Evolutionary conservation across 257 asterid species (phyloP).

Genomic region (Gentiana straminea): DNA sequence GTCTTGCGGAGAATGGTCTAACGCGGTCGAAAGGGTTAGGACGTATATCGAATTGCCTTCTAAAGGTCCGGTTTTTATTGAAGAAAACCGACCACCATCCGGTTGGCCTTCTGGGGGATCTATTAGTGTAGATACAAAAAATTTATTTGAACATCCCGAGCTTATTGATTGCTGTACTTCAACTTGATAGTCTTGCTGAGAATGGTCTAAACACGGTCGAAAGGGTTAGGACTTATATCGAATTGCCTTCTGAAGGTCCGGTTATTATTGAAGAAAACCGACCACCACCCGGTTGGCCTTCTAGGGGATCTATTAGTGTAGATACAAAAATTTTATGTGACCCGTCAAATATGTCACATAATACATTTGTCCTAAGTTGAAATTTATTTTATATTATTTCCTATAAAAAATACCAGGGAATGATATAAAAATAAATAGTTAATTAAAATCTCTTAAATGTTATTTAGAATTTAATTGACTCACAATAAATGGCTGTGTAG

Average conservation of each 20-base stretch:
- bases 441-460: too few relatives aligned
- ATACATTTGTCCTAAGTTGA: too few relatives aligned
- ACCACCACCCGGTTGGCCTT: conserved; percentile 93
- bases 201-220: conserved; percentile 85
- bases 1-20: conserved; percentile 76
- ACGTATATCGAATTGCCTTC: conserved; percentile 72
- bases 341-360: too few relatives aligned
- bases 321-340: conserved; percentile 9
- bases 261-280: conserved; percentile 48
- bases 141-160: conserved; percentile 49
- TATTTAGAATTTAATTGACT: too few relatives aligned
- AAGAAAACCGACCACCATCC: conserved; percentile 67
- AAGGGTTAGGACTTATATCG: conserved; percentile 74
- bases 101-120: conserved; percentile 85
- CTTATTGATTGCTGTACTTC: conserved; percentile 53
- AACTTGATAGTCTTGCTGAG: conserved; percentile 83
- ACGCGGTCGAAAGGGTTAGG: conserved; percentile 82
- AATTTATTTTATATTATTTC: too few relatives aligned
- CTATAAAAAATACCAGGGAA: too few relatives aligned
- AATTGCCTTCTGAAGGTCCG: conserved; percentile 66
- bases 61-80: conserved; percentile 53
- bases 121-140: conserved; percentile 11
- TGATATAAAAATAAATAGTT: too few relatives aligned
- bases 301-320: conserved; percentile 55
- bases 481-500: too few relatives aligned